Base-by-base conservation (phyloP, 371 early-diverging fungal species). In the Mucor piriformis region DNA sequence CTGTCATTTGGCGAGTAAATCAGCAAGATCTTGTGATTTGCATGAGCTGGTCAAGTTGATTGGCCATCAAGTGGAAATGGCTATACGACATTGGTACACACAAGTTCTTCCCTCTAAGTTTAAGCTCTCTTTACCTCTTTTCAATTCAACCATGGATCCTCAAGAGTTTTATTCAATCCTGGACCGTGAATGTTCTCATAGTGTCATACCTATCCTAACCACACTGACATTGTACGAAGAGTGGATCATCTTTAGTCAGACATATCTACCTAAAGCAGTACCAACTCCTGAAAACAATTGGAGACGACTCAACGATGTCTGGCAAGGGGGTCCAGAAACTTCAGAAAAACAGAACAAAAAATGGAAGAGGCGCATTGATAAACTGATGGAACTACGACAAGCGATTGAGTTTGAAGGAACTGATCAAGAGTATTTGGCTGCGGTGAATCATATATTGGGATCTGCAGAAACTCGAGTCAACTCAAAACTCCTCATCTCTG, bases 51-150 rank as follows among this genome's bases (percentile, higher is more conserved):
- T 73, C 1, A 70, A 63, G 0, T 42, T 65, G 11, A 64, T 77
- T 27, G 68, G 70, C 5, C 74, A 77, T 33, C 61, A 63, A 44
- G 60, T 74, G 6, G 77, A 77, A 42, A 71, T 73, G 72, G 57
- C 67, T 2, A 73, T 73, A 59, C 70, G 69, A 6, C 55, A 62
- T 44, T 79, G 79, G 79, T 78, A 78, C 43, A 42, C 57, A 20
- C 42, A 69, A 23, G 21, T 67, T 5, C 49, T 76, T 11, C 76
- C 73, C 0, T 20, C 53, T 3, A 61, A 68, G 10, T 70, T 66
- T 25, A 64, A 63, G 16, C 37, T 79, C 4, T 63, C 70, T 0
- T 32, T 72, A 5, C 79, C 71, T 0, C 42, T 73, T 2, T 79
- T 73, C 62, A 74, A 79, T 16, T 59, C 70, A 0, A 54, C 24